Evolutionary conservation across 1,139 yeast genomes (phyloP), one percentile per base, ranked within the genome.

Genomic region (Casaregolazyma suthepensis): DNA sequence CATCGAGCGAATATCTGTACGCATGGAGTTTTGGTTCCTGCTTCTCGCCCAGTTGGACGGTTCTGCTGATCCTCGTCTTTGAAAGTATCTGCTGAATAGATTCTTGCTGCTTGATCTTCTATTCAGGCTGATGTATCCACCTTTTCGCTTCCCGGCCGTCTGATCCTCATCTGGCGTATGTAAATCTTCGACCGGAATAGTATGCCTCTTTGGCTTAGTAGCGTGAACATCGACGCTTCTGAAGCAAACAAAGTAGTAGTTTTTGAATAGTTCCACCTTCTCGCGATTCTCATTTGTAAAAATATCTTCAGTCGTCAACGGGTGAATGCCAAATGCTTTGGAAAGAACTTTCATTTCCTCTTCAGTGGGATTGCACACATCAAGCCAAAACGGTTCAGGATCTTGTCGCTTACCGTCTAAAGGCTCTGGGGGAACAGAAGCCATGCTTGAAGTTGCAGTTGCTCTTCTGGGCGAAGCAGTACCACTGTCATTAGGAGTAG

Each of bases 261-360:
- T 86, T 62, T 84, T 82, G 74, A 93, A 93, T 48, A 93, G 70
- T 69, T 93, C 99, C 20, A 93, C 97, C 66, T 93, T 93, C 70
- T 93, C 99, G 56, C 99, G 80, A 1, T 96, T 85, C 65, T 93
- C 99, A 2, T 96, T 96, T 38, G 91, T 74, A 60, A 88, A 88
- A 53, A 93, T 93, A 73, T 93, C 99, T 67, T 93, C 99, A 0
- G 97, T 87, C 0, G 99, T 93, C 63, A 91, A 78, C 0, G 98
- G 98, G 69, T 91, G 99, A 56, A 91, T 88, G 0, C 96, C 96
- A 71, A 93, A 93, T 0, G 97, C 83, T 63, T 90, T 90, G 26
- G 96, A 83, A 15, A 93, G 66, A 0, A 87, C 94, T 66, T 90
- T 90, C 96, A 93, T 91, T 69, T 93, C 99, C 59, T 88, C 96